phyloP scores from a whole-genome alignment of 2,329 filamentous ascomycete species.

The Microdochium nivale region DNA sequence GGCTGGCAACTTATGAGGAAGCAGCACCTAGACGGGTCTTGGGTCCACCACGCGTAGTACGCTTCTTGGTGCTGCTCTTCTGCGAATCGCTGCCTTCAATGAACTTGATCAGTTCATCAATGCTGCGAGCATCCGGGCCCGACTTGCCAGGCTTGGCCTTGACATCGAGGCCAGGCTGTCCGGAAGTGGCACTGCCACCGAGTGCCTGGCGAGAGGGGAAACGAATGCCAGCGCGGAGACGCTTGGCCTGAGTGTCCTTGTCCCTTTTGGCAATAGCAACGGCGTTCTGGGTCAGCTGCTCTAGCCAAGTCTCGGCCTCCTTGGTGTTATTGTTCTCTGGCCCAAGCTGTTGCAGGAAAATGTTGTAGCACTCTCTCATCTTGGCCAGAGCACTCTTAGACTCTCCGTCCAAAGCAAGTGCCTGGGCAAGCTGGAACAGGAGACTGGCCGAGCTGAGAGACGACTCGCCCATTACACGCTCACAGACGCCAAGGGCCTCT shows the following conservation, averaged over 20 bases:
- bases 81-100: constrained; percentile 69
- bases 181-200: constrained; percentile 29
- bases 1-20: background rate
- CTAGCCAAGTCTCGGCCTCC: constrained; percentile 93
- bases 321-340: constrained; percentile 94
- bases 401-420: constrained; percentile 90
- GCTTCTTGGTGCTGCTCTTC: constrained; percentile 45
- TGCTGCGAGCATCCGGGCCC: constrained; percentile 67
- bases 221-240: constrained; percentile 61
- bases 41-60: constrained; percentile 42
- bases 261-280: constrained; percentile 91
- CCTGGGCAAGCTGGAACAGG: constrained; percentile 93
- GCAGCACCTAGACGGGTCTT: constrained; percentile 38
- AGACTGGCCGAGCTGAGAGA: constrained; percentile 92
- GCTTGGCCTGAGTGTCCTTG: constrained; percentile 72
- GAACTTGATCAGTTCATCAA: constrained; percentile 89
- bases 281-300: constrained; percentile 91
- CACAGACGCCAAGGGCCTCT: constrained; percentile 79
- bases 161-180: constrained; percentile 20
- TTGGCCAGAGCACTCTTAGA: constrained; percentile 82
- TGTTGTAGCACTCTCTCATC: constrained; percentile 95
- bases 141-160: constrained; percentile 22
- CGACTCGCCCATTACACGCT: constrained; percentile 79
- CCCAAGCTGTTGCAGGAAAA: constrained; percentile 83
- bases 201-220: constrained; percentile 58